A percentile compares a stretch with the other conserved stretches of the same genome.
Conservation (phyloP, 352 stramenopile genomes). For the Phytophthora lateralis region DNA sequence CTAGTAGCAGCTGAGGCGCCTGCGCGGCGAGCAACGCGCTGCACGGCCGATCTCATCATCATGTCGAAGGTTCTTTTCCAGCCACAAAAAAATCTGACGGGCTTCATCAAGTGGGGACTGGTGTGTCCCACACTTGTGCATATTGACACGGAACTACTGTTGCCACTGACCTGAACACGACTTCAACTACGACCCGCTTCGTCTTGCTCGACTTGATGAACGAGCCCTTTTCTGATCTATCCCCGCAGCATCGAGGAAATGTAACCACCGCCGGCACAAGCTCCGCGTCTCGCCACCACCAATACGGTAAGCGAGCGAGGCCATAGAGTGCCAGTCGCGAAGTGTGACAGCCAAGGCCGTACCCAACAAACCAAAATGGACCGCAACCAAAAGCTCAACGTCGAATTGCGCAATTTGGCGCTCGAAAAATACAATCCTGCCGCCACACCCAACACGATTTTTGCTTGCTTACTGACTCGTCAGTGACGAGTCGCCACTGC, state of each 20-base stretch:
- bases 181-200: constrained; percentile 12
- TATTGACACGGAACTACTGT: constrained; percentile 5
- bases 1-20: constrained; percentile 15
- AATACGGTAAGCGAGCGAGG: constrained; percentile 8
- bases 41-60: constrained; percentile 60
- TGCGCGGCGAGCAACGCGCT: constrained; percentile 48
- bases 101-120: constrained; percentile 10
- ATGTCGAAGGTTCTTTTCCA: constrained; percentile 22
- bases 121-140: constrained; percentile 23
- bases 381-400: constrained; percentile 5
- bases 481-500: neutral
- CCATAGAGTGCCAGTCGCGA: constrained; percentile 10
- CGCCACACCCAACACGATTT: constrained; percentile 9
- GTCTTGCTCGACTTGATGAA: neutral
- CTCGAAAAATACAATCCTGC: constrained; percentile 4
- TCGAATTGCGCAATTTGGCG: constrained; percentile 29
- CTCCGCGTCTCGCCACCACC: constrained; percentile 1
- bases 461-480: constrained; percentile 11
- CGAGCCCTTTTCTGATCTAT: no score
- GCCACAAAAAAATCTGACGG: constrained; percentile 36
- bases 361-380: constrained; percentile 15
- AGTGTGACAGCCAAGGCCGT: constrained; percentile 15
- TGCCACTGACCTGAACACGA: constrained; percentile 6
- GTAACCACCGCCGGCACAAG: constrained; percentile 13
- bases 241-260: neutral